Evolutionary conservation across 495 filamentous ascomycete genomes (phyloP), one percentile per base, ranked within the genome.

Genomic region (Parathielavia hyrcaniae): DNA sequence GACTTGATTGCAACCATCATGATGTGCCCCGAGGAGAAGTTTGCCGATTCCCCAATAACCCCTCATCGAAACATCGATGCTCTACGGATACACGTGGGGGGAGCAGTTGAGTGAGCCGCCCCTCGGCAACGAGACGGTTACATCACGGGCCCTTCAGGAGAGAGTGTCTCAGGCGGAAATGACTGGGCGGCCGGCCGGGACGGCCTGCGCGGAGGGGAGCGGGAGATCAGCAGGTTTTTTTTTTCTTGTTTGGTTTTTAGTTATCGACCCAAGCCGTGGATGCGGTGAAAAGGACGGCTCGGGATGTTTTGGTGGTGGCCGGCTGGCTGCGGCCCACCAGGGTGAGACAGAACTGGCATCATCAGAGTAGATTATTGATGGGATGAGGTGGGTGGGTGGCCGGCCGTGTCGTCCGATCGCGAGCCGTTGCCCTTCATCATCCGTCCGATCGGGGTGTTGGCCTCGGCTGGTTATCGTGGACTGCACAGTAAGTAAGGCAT

Each of bases 91-190:
- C 55, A 17, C 13, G 38, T 34, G 46, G n/a, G 55, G 36, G 34
- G 30, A 26, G n/a, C n/a, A n/a, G n/a, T n/a, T n/a, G n/a, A n/a
- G 20, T 6, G 34, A 17, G 17, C 40, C 22, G 52, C 47, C n/a
- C n/a, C 47, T 34, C 55, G 54, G 56, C 49, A 59, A 49, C 23
- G 34, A 26, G 30, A 34, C 20, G 35, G 50, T 41, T 59, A 40
- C 57, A 54, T 23, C 48, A 58, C 47, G 39, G n/a, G 48, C 23
- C 46, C 17, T 55, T 61, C 47, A 43, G 53, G 59, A 32, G 52
- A 48, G 47, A 16, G 32, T 53, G 53, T 57, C 35, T 61, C 53
- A 61, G 49, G 53, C 48, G 48, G 47, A 49, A 32, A 57, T 61
- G 49, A 52, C 59, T 61, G 53, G 38, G 16, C 26, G 12, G 17